A percentile compares a stretch with the other conserved stretches of the same genome.
These are phyloP conservation scores for Heterobasidion irregulare DNA, from an alignment of 1,284 basidiomycete species.

Conservation along the genomic window DNA sequence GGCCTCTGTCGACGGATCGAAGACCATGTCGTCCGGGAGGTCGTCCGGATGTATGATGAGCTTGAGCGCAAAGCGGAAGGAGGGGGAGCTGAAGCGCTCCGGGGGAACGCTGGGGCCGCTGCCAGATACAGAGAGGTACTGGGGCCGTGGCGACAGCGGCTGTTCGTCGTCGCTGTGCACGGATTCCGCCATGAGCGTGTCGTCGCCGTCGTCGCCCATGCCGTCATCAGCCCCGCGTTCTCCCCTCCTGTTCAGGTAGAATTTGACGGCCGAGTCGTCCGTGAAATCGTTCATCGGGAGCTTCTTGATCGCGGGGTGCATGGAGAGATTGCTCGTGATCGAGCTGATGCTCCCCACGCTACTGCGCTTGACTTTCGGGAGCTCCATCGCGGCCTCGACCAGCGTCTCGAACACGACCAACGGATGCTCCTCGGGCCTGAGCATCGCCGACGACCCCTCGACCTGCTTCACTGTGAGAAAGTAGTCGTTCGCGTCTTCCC, in stretches of 20 bases:
- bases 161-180: conserved; percentile 17
- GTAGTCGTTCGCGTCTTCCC: conserved; percentile 64
- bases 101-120: conserved; percentile 40
- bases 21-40: conserved; percentile 87
- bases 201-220: conserved; percentile 36
- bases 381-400: conserved; percentile 67
- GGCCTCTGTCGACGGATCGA: conserved; percentile 87
- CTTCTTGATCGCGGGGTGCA: conserved; percentile 90
- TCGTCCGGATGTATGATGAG: conserved; percentile 83
- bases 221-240: conserved; percentile 26
- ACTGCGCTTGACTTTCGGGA: conserved; percentile 86
- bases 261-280: conserved; percentile 94
- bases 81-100: conserved; percentile 73
- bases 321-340: conserved; percentile 81
- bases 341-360: conserved; percentile 92
- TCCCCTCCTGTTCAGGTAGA: conserved; percentile 75
- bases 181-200: conserved; percentile 39
- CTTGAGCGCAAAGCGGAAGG: conserved; percentile 79
- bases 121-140: conserved; percentile 30
- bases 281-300: conserved; percentile 95
- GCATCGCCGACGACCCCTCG: conserved; percentile 72
- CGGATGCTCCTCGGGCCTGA: conserved; percentile 71
- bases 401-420: conserved; percentile 82
- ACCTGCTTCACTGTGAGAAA: conserved; percentile 90
- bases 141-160: conserved; percentile 19